A percentile compares a stretch with the other conserved stretches of the same genome.
phyloP scores from a whole-genome alignment of 2,329 filamentous ascomycete species.

The Fusarium solani-melongenae region DNA sequence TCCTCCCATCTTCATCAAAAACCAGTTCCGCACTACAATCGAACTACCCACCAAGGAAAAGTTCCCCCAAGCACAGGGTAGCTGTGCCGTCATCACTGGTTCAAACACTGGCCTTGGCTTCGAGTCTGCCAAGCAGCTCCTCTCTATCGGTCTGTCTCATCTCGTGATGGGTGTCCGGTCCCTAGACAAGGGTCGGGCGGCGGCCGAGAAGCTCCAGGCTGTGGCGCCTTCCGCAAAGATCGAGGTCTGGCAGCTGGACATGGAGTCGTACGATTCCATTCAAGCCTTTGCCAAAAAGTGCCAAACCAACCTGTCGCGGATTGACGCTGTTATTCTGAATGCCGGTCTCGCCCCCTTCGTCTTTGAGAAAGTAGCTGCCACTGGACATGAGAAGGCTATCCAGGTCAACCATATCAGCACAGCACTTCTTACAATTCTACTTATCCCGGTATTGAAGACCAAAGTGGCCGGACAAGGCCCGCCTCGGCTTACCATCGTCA shows the following conservation, averaged over 20 bases:
- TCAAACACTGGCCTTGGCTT: conserved; percentile 42
- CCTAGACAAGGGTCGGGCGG: conserved; percentile 22
- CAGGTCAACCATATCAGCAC: conserved; percentile 50
- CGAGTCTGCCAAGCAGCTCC: conserved; percentile 38
- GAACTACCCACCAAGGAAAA: conserved; percentile 27
- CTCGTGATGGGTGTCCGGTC: conserved; percentile 33
- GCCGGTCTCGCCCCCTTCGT: conserved; percentile 41
- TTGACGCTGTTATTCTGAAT: conserved; percentile 49
- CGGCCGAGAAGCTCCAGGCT: conserved; percentile 11
- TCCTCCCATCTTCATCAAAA: conserved; percentile 27
- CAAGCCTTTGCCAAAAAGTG: conserved; percentile 30
- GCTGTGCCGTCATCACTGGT: conserved; percentile 39
- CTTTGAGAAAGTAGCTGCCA: conserved; percentile 29
- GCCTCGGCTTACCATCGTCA: conserved; percentile 44
- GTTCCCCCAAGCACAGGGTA: conserved; percentile 24
- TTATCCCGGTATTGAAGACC: conserved; percentile 38
- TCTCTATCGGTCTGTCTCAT: conserved; percentile 27
- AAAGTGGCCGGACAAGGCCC: conserved; percentile 13
- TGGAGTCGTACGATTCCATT: conserved; percentile 42
- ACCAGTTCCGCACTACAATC: conserved; percentile 38
- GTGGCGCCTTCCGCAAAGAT: conserved; percentile 17
- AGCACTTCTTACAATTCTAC: conserved; percentile 41
- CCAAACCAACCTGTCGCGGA: conserved; percentile 11
- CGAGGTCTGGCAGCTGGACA: conserved; percentile 41
- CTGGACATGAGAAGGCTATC: conserved; percentile 46